These are phyloP conservation scores for Chytriomyces hyalinus DNA, from an alignment of 192 early-diverging fungal species.

Conservation along the genomic window DNA sequence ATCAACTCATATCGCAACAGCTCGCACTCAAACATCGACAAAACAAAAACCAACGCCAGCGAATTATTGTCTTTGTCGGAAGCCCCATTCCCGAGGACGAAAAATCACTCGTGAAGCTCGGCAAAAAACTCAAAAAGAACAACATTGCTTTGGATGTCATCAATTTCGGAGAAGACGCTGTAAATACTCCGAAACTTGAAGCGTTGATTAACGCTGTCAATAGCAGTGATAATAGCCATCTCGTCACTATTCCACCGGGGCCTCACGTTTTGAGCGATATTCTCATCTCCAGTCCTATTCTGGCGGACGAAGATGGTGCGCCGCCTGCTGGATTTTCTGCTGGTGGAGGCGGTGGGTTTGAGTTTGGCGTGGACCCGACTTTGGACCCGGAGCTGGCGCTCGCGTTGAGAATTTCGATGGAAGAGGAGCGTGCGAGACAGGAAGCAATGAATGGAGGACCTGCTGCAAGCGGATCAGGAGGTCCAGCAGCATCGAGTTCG, in stretches of 20 bases:
- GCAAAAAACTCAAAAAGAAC: slow-evolving; percentile 98
- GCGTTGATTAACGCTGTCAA: slow-evolving; percentile 91
- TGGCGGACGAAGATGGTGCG: slow-evolving; percentile 81
- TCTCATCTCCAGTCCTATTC: slow-evolving; percentile 84
- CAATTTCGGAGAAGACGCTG: slow-evolving; percentile 91
- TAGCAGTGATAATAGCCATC: slow-evolving; percentile 89
- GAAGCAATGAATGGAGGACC: slow-evolving; percentile 52
- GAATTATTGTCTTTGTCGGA: slow-evolving; percentile 93
- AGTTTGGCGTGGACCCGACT: slow-evolving; percentile 93
- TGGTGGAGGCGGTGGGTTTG: slow-evolving; percentile 74
- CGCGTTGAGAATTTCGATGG: slow-evolving; percentile 93
- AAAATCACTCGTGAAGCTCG: slow-evolving; percentile 79
- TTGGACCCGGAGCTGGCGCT: slow-evolving; percentile 93
- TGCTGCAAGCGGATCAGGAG: slow-evolving; percentile 9
- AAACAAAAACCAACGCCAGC: slow-evolving; percentile 93
- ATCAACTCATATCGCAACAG: slow-evolving; percentile 40
- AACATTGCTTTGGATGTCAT: slow-evolving; percentile 93
- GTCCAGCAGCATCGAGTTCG: background rate
- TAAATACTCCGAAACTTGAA: slow-evolving; percentile 87
- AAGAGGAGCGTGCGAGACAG: slow-evolving; percentile 94
- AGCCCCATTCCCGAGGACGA: slow-evolving; percentile 85
- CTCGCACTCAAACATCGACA: slow-evolving; percentile 95
- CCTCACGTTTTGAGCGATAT: slow-evolving; percentile 91
- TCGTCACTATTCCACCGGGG: slow-evolving; percentile 92
- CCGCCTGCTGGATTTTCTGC: slow-evolving; percentile 68